phyloP scores from a whole-genome alignment of 225 moss, liverwort and hornwort genomes.

The Pleurozium schreberi region DNA sequence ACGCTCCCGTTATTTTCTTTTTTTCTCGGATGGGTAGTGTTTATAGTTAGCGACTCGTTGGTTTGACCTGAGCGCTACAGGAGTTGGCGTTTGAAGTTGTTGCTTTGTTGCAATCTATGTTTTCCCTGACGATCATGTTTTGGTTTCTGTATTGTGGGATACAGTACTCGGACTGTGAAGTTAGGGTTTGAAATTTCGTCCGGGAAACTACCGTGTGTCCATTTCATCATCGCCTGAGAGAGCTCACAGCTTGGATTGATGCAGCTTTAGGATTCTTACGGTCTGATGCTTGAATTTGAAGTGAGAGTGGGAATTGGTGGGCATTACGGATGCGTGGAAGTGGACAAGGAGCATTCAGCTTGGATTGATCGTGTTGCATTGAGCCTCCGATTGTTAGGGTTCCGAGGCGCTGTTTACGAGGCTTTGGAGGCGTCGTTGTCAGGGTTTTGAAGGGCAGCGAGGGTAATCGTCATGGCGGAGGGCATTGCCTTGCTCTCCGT shows the following conservation, averaged over 20 bases:
- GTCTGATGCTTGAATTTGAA: not conserved
- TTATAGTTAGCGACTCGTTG: not conserved
- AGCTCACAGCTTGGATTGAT: not conserved
- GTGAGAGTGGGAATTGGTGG: not conserved
- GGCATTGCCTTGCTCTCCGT: constrained; percentile 87
- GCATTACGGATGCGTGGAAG: not conserved
- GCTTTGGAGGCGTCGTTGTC: not conserved
- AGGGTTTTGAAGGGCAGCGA: not conserved
- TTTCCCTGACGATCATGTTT: not conserved
- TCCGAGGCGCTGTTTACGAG: not conserved
- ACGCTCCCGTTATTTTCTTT: not conserved
- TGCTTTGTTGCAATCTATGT: not conserved
- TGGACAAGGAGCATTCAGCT: not conserved
- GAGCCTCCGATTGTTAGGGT: not conserved
- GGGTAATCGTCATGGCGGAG: constrained; percentile 44
- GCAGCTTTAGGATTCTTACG: not conserved
- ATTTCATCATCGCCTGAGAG: not conserved
- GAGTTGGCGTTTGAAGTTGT: not conserved
- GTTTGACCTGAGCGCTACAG: not conserved
- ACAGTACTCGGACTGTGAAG: not conserved
- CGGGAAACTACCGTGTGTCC: not conserved
- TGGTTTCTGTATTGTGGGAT: not conserved
- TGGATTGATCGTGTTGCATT: not conserved
- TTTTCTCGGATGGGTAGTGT: not conserved
- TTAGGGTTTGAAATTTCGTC: not conserved